Percentiles rank a stretch among this genome's conserved stretches.
These are phyloP conservation scores for Neoarthrinium moseri DNA, from an alignment of 2,329 filamentous ascomycete species.

Conservation along the genomic window DNA sequence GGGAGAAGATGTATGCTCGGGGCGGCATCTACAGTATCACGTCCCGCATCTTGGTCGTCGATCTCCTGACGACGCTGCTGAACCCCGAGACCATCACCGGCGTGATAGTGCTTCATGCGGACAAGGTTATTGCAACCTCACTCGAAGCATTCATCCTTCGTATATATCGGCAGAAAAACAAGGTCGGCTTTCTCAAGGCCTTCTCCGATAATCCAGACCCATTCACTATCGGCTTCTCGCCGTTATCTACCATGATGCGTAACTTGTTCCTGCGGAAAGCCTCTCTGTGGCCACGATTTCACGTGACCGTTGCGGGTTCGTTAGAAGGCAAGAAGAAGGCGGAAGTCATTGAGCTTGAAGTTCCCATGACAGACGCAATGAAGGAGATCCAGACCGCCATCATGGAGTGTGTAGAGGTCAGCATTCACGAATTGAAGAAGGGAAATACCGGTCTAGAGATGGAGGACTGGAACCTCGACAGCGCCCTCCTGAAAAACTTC, in stretches of 20 bases:
- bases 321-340: slow-evolving; percentile 90
- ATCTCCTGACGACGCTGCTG: slow-evolving; percentile 81
- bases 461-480: slow-evolving; percentile 96
- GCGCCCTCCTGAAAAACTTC: slow-evolving; percentile 87
- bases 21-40: slow-evolving; percentile 96
- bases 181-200: slow-evolving; percentile 88
- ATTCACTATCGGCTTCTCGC: slow-evolving; percentile 84
- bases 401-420: slow-evolving; percentile 93
- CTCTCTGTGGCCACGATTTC: slow-evolving; percentile 90
- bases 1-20: slow-evolving; percentile 87
- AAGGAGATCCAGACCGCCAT: slow-evolving; percentile 89
- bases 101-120: slow-evolving; percentile 82
- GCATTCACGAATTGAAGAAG: slow-evolving; percentile 91
- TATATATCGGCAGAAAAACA: slow-evolving; percentile 93
- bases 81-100: slow-evolving; percentile 85
- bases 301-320: slow-evolving; percentile 83
- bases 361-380: slow-evolving; percentile 95
- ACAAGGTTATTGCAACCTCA: slow-evolving; percentile 81
- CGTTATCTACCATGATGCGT: slow-evolving; percentile 84
- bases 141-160: slow-evolving; percentile 93
- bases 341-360: slow-evolving; percentile 94
- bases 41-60: slow-evolving; percentile 90
- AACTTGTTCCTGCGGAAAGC: slow-evolving; percentile 88
- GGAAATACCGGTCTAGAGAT: slow-evolving; percentile 87
- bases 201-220: slow-evolving; percentile 93